Conservation (phyloP, 2,329 filamentous ascomycete species). For the Verticillium zaregamsianum region DNA sequence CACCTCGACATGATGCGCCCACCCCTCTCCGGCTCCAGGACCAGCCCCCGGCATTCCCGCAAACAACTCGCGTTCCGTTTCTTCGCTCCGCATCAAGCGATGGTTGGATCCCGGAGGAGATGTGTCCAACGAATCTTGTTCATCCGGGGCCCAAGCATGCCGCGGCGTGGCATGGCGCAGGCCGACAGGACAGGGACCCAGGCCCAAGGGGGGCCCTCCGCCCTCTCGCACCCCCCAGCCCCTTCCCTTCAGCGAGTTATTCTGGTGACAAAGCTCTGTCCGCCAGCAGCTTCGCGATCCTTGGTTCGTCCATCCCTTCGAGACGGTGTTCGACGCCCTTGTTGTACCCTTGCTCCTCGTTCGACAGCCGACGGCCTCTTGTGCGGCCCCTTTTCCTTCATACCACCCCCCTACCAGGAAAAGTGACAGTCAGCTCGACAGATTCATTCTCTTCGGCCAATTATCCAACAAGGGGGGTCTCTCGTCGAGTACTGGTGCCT, state of each 20-base stretch:
- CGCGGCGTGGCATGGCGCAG: background rate
- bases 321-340: background rate
- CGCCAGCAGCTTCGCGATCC: background rate
- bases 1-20: background rate
- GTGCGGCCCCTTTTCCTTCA: background rate
- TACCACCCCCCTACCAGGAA: background rate
- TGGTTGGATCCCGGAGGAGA: background rate
- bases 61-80: conserved; percentile 12
- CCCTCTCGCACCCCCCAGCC: background rate
- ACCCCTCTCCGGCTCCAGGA: background rate
- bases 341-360: background rate
- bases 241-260: background rate
- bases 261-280: background rate
- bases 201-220: background rate
- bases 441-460: background rate
- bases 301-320: background rate
- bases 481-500: background rate
- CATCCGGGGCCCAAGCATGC: background rate
- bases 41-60: conserved; percentile 3
- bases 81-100: conserved; percentile 10
- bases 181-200: background rate
- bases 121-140: background rate
- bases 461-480: background rate
- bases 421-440: background rate
- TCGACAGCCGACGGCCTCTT: background rate